Percentiles rank a stretch among this genome's conserved stretches.
phyloP scores from a whole-genome alignment of 129 eudicot species.

The carrot (Daucus carota) region DH1_v3.0 NC_030389.2:33447001-33447500 shows the following conservation, averaged over 20 bases:
- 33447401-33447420: constrained; percentile 25
- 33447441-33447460: neutral
- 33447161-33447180: neutral
- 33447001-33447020: constrained; percentile 38
- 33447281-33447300: constrained; percentile 46
- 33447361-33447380: constrained; percentile 21
- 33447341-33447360: constrained; percentile 30
- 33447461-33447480: too few species aligned
- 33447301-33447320: constrained; percentile 29
- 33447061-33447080: constrained; percentile 43
- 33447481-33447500: too few species aligned
- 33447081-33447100: constrained; percentile 25
- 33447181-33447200: neutral
- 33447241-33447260: constrained; percentile 31
- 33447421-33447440: constrained; percentile 28
- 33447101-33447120: too few species aligned
- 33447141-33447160: neutral
- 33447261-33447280: constrained; percentile 25
- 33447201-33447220: neutral
- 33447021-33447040: constrained; percentile 26
- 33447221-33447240: constrained; percentile 32
- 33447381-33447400: constrained; percentile 36
- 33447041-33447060: constrained; percentile 36
- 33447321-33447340: constrained; percentile 35
- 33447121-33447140: neutral